Base-by-base conservation (phyloP, 805 yeast species). In the Yarrowia yakushimensis region DNA sequence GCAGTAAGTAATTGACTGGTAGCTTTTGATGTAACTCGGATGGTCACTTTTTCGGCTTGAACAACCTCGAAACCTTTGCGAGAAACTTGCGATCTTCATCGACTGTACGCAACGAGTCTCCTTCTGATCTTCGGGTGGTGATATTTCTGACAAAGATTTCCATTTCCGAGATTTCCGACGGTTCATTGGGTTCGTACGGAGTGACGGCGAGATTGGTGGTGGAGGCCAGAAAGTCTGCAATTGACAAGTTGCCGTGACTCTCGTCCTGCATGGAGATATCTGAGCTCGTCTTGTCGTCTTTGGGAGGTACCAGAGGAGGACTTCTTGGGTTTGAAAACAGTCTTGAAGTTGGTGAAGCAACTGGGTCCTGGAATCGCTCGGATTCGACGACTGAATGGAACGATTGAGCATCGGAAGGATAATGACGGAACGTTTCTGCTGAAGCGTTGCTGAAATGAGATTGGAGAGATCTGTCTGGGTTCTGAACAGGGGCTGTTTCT, bases 101-200 rank as follows among this genome's bases (percentile, higher is more conserved):
- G 4, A 22, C 22, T 1, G 39, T 33, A 3, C 23, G n/a, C 7
- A 31, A 10, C 0, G 39, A 33, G 4, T 30, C 55, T 1, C 39
- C 28, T 5, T 33, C 39, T 4, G 39, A 20, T 8, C 17, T 31
- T n/a, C 39, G 15, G n/a, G 55, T 48, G 9, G 55, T 48, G 7
- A 48, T 48, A 8, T 48, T 48, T 10, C 55, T n/a, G 9, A 48
- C 55, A n/a, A 48, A 48, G 9, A 48, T 48, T n/a, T 48, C 55
- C 55, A 48, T 48, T n/a, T 48, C 39, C 2, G 55, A 48, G 15
- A 48, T 48, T n/a, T 48, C 55, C 4, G 55, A 48, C 1, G 55
- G 55, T 4, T 18, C 25, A 8, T 27, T 17, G n/a, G 23, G 3
- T 13, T 3, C 25, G 4, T 28, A 43, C 13, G 48, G 33, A n/a